phyloP scores from a whole-genome alignment of 305 asterid species.

The Plantago coronopus region DNA sequence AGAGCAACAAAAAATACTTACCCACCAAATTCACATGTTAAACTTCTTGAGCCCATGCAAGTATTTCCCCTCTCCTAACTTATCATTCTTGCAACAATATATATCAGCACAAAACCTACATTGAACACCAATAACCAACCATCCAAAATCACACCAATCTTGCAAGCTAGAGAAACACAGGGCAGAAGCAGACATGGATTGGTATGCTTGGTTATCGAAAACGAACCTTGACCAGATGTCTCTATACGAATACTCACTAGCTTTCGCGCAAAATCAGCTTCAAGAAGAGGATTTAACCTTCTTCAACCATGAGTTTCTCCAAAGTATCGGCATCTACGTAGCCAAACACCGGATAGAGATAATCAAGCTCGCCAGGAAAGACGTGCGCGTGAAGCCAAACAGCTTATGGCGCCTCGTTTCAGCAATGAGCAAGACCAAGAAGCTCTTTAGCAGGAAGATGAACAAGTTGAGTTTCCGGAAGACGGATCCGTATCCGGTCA shows the following conservation, averaged over 20 bases:
- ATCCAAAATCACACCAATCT: not conserved
- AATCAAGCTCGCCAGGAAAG: constrained; percentile 57
- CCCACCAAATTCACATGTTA: constrained; percentile 38
- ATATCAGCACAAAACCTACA: not conserved
- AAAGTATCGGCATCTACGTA: constrained; percentile 50
- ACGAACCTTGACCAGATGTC: constrained; percentile 56
- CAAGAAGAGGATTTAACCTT: constrained; percentile 46
- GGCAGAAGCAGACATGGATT: constrained; percentile 54
- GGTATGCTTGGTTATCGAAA: constrained; percentile 76
- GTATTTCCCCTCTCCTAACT: not conserved
- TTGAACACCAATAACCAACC: not conserved
- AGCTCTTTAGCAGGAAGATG: constrained; percentile 42
- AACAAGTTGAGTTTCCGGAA: constrained; percentile 33
- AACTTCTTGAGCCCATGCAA: constrained; percentile 15
- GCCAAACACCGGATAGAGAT: constrained; percentile 74
- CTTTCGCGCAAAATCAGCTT: constrained; percentile 48
- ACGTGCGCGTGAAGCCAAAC: constrained; percentile 24
- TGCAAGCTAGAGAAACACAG: not conserved
- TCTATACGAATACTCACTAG: constrained; percentile 45
- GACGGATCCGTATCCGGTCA: constrained; percentile 15
- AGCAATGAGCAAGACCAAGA: constrained; percentile 56
- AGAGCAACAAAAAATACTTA: too few species aligned
- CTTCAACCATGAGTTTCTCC: constrained; percentile 70
- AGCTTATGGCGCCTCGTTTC: constrained; percentile 50
- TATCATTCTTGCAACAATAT: constrained; percentile 3